Evolutionary conservation across 139 green algal genomes (phyloP), one percentile per base, ranked within the genome.

Genomic region (Ettlia oleoabundans): DNA sequence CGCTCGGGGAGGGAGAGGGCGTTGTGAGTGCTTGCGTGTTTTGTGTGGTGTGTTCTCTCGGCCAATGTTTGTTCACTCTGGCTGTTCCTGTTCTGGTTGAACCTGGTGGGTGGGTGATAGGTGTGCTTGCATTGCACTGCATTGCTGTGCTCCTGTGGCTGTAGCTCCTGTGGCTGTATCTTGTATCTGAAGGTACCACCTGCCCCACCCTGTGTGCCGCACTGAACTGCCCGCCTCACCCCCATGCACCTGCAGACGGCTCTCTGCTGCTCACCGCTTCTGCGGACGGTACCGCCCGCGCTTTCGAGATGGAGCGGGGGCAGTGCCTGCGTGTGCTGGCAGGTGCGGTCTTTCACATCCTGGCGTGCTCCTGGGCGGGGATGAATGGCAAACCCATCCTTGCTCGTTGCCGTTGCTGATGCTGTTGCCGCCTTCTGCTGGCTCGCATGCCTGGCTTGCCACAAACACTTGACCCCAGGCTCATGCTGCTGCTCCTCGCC

Each of bases 271-370:
- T 91, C 5, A 88, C 90, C 32, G 68, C 51, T 21, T 89, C 85
- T 24, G 68, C 73, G 10, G 89, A 93, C 67, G 82, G 88, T 58
- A 87, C 84, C 24, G 83, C 84, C 28, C 74, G 88, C 13, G 81
- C 89, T 0, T 93, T 87, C 86, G 86, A 89, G 67, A 76, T 92
- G 77, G 84, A 91, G 43, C 84, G 85, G 28, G 86, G 87, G 18
- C 58, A 85, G 47, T 93, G 89, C 84, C 63, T 87, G 2, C 62
- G 63, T 40, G 81, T 90, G 35, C 77, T 93, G 35, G 63, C 64
- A 15, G 86, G 80, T 76, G 63, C n/a, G 65, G n/a, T 32, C 33
- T 8, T 10, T 15, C 10, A 15, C 30, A 73, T 24, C 9, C 33
- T 73, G n/a, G n/a, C 30, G n/a, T 73, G 65, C 30, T 8, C n/a